Evolutionary conservation across 73 alveolate species (phyloP).

Genomic region (Breviolum minutum): DNA sequence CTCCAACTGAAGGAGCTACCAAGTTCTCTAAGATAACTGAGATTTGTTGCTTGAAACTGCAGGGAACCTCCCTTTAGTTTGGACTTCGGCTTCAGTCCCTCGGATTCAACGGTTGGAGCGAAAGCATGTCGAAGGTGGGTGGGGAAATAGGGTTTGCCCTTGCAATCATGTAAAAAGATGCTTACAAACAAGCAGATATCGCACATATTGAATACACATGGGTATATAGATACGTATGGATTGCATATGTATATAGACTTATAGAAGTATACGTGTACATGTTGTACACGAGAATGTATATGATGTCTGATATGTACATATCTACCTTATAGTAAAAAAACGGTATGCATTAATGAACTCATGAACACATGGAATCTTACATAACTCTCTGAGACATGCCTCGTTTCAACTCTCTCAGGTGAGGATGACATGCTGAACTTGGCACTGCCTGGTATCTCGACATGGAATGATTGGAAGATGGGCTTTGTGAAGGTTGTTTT

Average conservation of each 20-base stretch:
- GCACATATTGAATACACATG: background rate
- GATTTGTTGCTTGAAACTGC: background rate
- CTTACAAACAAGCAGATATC: background rate
- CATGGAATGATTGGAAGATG: background rate
- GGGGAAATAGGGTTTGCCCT: background rate
- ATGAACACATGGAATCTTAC: too few relatives aligned
- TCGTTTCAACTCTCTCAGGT: background rate
- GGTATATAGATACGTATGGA: background rate
- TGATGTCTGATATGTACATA: background rate
- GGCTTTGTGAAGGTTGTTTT: too few relatives aligned
- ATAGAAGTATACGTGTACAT: background rate
- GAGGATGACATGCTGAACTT: conserved; percentile 20
- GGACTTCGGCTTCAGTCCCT: conserved; percentile 11
- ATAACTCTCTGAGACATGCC: too few relatives aligned
- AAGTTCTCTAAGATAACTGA: too few relatives aligned
- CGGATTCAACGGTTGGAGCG: background rate
- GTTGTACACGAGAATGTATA: background rate
- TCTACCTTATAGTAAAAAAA: background rate
- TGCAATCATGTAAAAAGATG: background rate
- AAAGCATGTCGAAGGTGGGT: background rate
- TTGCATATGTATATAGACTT: background rate
- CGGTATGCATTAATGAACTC: too few relatives aligned
- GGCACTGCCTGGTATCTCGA: conserved; percentile 7
- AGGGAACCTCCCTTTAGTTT: conserved; percentile 3
- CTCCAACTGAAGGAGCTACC: too few relatives aligned